Conservation (phyloP, 768 basidiomycete species). For the Myochromella boudieri region DNA sequence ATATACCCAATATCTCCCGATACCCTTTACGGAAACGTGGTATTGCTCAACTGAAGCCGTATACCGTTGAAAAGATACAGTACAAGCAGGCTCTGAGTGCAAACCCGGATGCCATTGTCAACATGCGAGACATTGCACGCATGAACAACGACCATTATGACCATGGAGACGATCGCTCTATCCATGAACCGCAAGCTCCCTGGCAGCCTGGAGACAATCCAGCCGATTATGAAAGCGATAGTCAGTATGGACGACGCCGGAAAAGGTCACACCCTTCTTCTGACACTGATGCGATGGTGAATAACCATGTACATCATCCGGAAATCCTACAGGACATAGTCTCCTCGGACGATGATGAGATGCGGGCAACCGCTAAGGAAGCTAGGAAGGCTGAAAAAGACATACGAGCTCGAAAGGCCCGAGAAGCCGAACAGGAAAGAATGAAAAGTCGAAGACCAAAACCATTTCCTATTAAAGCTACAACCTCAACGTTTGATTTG, state of each 20-base stretch:
- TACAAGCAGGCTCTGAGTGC: constrained; percentile 53
- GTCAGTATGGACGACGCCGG: constrained; percentile 1
- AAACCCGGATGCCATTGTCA: constrained; percentile 71
- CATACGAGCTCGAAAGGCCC: constrained; percentile 13
- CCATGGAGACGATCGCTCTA: constrained; percentile 31
- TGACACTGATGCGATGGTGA: no score
- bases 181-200: no score
- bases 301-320: constrained; percentile 26
- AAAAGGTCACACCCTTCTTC: background rate
- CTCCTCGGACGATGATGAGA: constrained; percentile 43
- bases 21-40: constrained; percentile 59
- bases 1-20: constrained; percentile 25
- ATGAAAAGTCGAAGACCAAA: constrained; percentile 16
- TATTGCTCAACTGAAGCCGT: constrained; percentile 60
- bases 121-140: constrained; percentile 35
- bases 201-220: constrained; percentile 20
- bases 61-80: constrained; percentile 48
- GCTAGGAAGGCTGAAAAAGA: constrained; percentile 20
- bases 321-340: constrained; percentile 35
- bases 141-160: constrained; percentile 21
- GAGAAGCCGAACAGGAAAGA: constrained; percentile 8
- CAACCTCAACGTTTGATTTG: background rate
- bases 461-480: constrained; percentile 20
- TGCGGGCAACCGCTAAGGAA: constrained; percentile 29
- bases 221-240: constrained; percentile 18